Conservation (phyloP, 805 yeast species). For the Pichia thaimueangensis region DNA sequence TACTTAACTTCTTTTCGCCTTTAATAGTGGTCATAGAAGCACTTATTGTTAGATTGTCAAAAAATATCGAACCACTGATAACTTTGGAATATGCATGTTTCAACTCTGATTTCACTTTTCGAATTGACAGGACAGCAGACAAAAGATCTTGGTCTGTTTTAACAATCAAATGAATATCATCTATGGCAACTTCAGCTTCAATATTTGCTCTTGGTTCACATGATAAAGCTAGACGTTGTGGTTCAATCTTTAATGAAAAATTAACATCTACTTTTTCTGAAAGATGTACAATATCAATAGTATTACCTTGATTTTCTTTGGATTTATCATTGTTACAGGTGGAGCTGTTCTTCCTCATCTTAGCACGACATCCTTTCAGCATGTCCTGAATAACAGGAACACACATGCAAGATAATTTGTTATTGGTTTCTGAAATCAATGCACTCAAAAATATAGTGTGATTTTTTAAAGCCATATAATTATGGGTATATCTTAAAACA, state of each 20-base stretch:
- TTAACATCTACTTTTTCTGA: conserved; percentile 54
- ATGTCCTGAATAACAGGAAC: conserved; percentile 71
- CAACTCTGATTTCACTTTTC: conserved; percentile 59
- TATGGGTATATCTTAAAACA: conserved; percentile 46
- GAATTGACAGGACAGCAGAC: conserved; percentile 40
- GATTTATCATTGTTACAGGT: conserved; percentile 1
- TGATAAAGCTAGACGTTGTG: conserved; percentile 70
- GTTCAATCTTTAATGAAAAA: conserved; percentile 56
- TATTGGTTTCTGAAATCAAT: conserved; percentile 62
- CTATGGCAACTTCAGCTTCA: conserved; percentile 73
- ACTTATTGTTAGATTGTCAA: conserved; percentile 42
- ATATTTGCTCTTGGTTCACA: conserved; percentile 95
- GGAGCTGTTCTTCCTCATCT: conserved; percentile 43
- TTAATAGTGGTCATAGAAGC: conserved; percentile 40
- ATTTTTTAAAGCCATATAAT: conserved; percentile 29
- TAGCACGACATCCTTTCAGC: conserved; percentile 39
- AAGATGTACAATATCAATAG: conserved; percentile 37
- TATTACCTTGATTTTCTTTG: neutral
- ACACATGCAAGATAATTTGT: conserved; percentile 63
- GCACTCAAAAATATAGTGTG: conserved; percentile 48
- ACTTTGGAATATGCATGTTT: conserved; percentile 92
- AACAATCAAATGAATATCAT: conserved; percentile 55
- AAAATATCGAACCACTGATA: conserved; percentile 62
- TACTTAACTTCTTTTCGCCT: conserved; percentile 35
- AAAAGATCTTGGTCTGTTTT: conserved; percentile 41